A percentile compares a stretch with the other conserved stretches of the same genome.
phyloP scores from a whole-genome alignment of 1,284 basidiomycete species.

The Caloboletus inedulis region DNA sequence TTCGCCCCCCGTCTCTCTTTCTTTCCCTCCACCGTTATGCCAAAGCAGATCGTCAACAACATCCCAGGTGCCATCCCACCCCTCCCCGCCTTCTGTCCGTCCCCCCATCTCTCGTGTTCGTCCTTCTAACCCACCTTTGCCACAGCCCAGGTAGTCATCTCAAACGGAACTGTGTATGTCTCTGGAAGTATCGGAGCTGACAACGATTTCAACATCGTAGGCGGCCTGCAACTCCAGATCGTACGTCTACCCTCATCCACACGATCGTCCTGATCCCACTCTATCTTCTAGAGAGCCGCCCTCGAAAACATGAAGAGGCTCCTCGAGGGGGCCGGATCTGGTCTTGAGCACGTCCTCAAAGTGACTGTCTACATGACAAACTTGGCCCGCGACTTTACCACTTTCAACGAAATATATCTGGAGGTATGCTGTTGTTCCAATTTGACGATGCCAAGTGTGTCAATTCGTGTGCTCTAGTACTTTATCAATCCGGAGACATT shows the following conservation, averaged over 20 bases:
- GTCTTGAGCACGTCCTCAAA: conserved; percentile 58
- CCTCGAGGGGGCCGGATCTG: conserved; percentile 59
- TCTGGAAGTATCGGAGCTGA: conserved; percentile 60
- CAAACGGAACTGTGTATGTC: conserved; percentile 50
- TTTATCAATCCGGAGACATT: conserved; percentile 44
- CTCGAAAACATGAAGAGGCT: conserved; percentile 57
- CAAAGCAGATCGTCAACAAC: conserved; percentile 39
- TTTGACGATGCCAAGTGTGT: not conserved
- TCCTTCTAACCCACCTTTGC: not conserved
- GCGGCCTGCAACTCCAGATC: conserved; percentile 40
- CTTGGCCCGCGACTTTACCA: conserved; percentile 47
- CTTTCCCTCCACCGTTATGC: conserved; percentile 17
- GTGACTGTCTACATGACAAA: conserved; percentile 57
- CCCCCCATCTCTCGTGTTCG: not conserved
- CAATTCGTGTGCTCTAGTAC: conserved; percentile 37
- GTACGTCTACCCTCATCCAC: conserved; percentile 35
- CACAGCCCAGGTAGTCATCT: conserved; percentile 50
- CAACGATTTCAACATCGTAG: conserved; percentile 48
- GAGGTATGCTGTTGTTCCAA: conserved; percentile 36
- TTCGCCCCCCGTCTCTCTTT: not conserved
- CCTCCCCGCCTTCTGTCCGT: conserved; percentile 50
- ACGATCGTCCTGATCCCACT: conserved; percentile 26
- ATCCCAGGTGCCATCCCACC: conserved; percentile 43
- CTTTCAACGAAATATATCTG: conserved; percentile 54
- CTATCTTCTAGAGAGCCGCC: conserved; percentile 43